Base-by-base conservation (phyloP, 2,329 filamentous ascomycete species). In the Hypoxylon sp. region DNA sequence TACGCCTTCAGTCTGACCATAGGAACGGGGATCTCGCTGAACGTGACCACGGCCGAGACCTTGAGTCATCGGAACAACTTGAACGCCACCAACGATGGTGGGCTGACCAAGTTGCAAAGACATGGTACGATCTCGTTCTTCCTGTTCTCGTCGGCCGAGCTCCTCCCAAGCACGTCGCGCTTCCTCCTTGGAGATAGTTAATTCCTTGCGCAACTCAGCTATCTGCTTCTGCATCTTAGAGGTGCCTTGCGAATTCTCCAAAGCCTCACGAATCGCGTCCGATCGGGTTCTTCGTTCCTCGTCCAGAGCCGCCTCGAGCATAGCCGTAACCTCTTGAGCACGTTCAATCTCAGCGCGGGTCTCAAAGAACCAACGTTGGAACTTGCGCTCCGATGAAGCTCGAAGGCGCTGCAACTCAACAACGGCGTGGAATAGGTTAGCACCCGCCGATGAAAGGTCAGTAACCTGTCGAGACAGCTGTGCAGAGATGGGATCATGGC, bases 331-430 rank as follows among this genome's bases (percentile, higher is more conserved):
- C 80, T 98, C 96, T 72, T 93, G 91, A 54, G 91, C 87, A 29
- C 92, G 90, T 82, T 98, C 96, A 72, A 97, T 89, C 73, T 98
- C 94, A 33, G 91, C 88, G 56, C 94, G 88, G 6, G 94, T 97
- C 79, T 99, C 96, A 74, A 97, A 97, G 81, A 98, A 98, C 96
- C 96, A 99, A 55, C 96, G 89, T 81, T 99, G 96, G 75, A 99
- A 99, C 79, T 98, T 98, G 71, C 96, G 90, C 80, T 99, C 96
- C 0, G 95, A 98, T 62, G 94, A 97, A 39, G 96, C 96, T 47
- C 96, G 92, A 26, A 99, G 85, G 31, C 96, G 91, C 79, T 99
- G 96, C 50, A 99, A 84, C 80, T 99, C 96, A 3, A 99, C 96
- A 0, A 99, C 94, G 9, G 96, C 96, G 79, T 99, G 96, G 80